Base-by-base conservation (phyloP, 257 asterid genomes). In the Catharanthus roseus region DNA sequence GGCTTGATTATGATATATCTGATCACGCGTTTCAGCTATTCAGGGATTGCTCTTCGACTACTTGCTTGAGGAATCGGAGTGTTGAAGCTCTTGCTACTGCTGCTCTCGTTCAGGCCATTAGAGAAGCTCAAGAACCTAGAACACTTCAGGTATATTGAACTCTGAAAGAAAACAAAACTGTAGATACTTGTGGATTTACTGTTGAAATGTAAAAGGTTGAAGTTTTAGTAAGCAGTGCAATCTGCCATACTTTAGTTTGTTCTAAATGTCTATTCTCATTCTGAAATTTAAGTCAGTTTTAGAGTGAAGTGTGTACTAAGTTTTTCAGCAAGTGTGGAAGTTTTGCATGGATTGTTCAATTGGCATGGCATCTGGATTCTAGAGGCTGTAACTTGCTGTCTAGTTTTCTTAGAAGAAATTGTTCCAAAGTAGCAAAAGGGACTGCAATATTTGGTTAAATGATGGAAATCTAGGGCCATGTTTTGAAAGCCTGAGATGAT, bases 11-110 rank as follows among this genome's bases (percentile, higher is more conserved):
- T 72, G 96, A 93, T 79, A 93, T 93, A 23, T 87, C 99, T 53
- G 97, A 93, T 76, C 96, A 93, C 72, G 99, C 99, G 34, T 93
- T 93, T 85, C 96, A 89, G 93, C 86, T 93, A n/a, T 93, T 93
- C 58, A 84, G 99, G 82, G 97, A 93, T 79, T 93, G 99, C 72
- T 91, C 96, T 26, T 85, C 96, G 2, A 96, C 97, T 28, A 91
- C 97, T 41, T 91, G 97, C 73, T 82, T 93, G 84, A 88, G 99
- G 85, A 93, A 93, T 84, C 89, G 97, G 33, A 93, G 99, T 65
- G 96, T 93, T 7, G 99, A 93, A 84, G 99, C 99, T 51, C 86
- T 93, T 21, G 99, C 99, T 49, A 91, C 99, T 33, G 97, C 99
- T 44, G 96, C 99, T 3, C 87, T 93, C 18, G 97, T 93, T 38